These are phyloP conservation scores for Beta vulgaris DNA, from an alignment of 148 eudicot species.

Conservation along the genomic window DNA sequence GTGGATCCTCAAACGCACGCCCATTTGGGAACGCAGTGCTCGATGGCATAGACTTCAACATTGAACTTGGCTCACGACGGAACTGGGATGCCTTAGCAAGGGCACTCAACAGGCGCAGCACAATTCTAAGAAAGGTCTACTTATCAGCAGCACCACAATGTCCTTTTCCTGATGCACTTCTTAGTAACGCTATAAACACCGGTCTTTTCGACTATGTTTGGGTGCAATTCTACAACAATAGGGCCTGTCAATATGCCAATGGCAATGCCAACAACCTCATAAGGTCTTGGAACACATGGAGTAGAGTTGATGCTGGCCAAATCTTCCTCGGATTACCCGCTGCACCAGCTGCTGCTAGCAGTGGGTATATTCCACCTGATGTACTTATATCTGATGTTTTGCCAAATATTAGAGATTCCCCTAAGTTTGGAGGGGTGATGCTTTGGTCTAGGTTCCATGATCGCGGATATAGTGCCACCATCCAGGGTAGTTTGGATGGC, in stretches of 20 bases:
- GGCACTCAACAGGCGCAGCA: slow-evolving; percentile 22
- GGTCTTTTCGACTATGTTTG: slow-evolving; percentile 39
- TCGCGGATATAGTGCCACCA: slow-evolving; percentile 25
- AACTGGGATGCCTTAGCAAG: slow-evolving; percentile 40
- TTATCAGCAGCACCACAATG: slow-evolving; percentile 41
- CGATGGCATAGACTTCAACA: slow-evolving; percentile 51
- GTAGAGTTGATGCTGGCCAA: slow-evolving; percentile 10
- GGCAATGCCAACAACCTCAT: slow-evolving; percentile 17
- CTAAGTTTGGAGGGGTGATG: slow-evolving; percentile 37
- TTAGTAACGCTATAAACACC: slow-evolving; percentile 25
- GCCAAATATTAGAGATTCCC: slow-evolving; percentile 25
- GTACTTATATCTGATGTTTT: slow-evolving; percentile 27
- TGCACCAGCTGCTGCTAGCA: slow-evolving; percentile 23
- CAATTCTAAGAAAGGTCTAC: slow-evolving; percentile 26
- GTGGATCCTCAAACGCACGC: slow-evolving; percentile 32
- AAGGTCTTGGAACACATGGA: slow-evolving; percentile 28
- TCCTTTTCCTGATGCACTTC: slow-evolving; percentile 31
- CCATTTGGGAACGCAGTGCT: slow-evolving; percentile 42
- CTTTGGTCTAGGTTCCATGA: slow-evolving; percentile 37
- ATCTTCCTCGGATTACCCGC: slow-evolving; percentile 34
- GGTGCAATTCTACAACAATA: slow-evolving; percentile 43
- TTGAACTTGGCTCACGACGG: slow-evolving; percentile 31
- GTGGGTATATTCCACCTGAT: slow-evolving; percentile 30
- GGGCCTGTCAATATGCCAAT: slow-evolving; percentile 22
- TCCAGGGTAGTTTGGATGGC: slow-evolving; percentile 22